Evolutionary conservation across 2,329 filamentous ascomycete genomes (phyloP).

Genomic region (Trichoderma gracile): DNA sequence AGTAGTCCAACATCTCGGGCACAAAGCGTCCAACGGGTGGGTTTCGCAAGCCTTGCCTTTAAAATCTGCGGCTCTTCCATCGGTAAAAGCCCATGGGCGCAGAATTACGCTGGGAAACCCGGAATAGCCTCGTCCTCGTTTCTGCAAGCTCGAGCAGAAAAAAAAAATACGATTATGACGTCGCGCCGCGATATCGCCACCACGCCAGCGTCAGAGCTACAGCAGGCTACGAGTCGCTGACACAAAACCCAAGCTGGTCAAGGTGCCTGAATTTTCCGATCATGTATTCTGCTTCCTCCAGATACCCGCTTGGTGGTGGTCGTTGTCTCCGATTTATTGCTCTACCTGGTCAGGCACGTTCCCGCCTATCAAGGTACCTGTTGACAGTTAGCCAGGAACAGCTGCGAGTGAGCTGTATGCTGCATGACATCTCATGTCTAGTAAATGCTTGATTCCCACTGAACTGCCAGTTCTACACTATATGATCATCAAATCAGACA

Average conservation of each 20-base stretch:
- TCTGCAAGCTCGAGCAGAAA: background rate
- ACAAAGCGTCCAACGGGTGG: background rate
- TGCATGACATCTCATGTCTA: background rate
- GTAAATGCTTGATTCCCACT: no score
- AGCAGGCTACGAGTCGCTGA: background rate
- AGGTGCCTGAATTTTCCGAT: no score
- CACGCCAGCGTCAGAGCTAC: slow-evolving; percentile 17
- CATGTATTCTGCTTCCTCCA: no score
- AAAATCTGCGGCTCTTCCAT: background rate
- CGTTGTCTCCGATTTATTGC: background rate
- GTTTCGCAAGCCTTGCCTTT: background rate
- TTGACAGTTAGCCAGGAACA: slow-evolving; percentile 16
- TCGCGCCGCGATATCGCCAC: slow-evolving; percentile 21
- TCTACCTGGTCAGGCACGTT: slow-evolving; percentile 8
- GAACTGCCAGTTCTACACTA: no score
- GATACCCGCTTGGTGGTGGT: background rate
- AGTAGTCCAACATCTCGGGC: slow-evolving; percentile 1
- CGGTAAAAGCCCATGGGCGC: slow-evolving; percentile 8
- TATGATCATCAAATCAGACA: background rate
- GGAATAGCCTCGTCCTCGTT: slow-evolving; percentile 18
- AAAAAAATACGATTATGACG: slow-evolving; percentile 22
- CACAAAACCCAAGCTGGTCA: no score
- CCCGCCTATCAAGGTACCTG: background rate
- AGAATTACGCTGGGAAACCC: slow-evolving; percentile 12
- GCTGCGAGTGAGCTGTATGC: background rate